Base-by-base conservation (phyloP, 176 grass and related monocot genomes). In the Bromus sterilis region DNA sequence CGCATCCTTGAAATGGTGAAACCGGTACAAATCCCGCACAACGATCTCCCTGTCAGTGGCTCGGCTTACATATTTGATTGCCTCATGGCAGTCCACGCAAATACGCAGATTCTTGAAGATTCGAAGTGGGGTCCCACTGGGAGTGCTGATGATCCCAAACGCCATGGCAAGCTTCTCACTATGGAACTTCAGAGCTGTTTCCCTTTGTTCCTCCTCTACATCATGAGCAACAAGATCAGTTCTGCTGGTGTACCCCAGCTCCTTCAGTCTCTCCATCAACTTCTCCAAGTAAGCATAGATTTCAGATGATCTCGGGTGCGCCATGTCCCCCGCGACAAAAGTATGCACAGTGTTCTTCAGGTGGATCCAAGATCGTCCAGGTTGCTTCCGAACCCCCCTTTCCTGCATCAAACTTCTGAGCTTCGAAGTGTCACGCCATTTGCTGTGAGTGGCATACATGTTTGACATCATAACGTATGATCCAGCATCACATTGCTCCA, bases 401-500 rank as follows among this genome's bases (percentile, higher is more conserved):
- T 94, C 77, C 44, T 5, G 34, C 92, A 94, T 89, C 28, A 58
- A 71, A 75, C 42, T 81, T 85, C 89, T 94, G n/a, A 89, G 75
- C 71, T 84, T 82, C n/a, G 51, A 89, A 78, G 72, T 73, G 18
- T 94, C 80, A 56, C 63, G 41, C 89, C 92, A 94, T 84, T 84
- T 94, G 26, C 68, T 87, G 78, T 78, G 76, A 31, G 80, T 71
- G 24, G 89, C 86, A 84, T 91, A 86, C 24, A 91, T 89, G 75
- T 94, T 91, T 29, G 92, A 94, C 66, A 94, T 69, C 76, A 94
- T 77, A 81, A 94, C 80, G 43, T 91, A 91, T 12, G 86, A 86
- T 70, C 77, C 92, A 43, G 79, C 60, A 70, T 91, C 89, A 82
- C 70, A 84, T 64, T 75, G 71, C 53, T 89, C 83, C 24, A 94